These are phyloP conservation scores for Penicillium angulare DNA, from an alignment of 495 filamentous ascomycete species.

Conservation along the genomic window DNA sequence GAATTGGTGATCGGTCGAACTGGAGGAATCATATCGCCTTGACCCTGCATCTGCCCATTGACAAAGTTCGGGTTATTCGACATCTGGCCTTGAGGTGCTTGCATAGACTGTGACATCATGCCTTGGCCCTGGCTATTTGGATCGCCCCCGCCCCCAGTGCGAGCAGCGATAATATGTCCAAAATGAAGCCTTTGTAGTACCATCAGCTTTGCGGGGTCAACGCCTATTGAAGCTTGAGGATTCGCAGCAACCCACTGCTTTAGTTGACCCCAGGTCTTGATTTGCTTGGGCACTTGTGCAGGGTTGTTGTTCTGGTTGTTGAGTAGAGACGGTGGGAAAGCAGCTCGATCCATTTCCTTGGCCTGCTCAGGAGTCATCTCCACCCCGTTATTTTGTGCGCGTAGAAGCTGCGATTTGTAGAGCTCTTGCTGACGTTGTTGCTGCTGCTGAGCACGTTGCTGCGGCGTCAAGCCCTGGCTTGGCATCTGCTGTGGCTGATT, in stretches of 20 bases:
- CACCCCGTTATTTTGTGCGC: constrained; percentile 38
- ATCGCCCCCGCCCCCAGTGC: constrained; percentile 15
- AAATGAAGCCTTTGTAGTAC: constrained; percentile 56
- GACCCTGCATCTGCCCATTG: constrained; percentile 26
- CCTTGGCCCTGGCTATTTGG: constrained; percentile 26
- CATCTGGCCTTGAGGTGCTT: constrained; percentile 31
- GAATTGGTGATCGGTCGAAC: constrained; percentile 40
- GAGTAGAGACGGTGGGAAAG: constrained; percentile 41
- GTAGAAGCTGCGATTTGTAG: constrained; percentile 36
- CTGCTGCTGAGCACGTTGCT: constrained; percentile 34
- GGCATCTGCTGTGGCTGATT: constrained; percentile 31
- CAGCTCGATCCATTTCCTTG: constrained; percentile 47
- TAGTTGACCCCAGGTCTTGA: constrained; percentile 72
- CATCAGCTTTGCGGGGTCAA: constrained; percentile 46
- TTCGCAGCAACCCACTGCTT: constrained; percentile 60
- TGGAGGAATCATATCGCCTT: constrained; percentile 12
- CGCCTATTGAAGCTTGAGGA: constrained; percentile 37
- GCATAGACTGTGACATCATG: constrained; percentile 19
- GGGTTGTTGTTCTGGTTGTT: constrained; percentile 15
- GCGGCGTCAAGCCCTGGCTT: constrained; percentile 36
- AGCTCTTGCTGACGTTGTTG: constrained; percentile 35
- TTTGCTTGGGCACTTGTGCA: constrained; percentile 52
- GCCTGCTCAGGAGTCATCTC: constrained; percentile 45
- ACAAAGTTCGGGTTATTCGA: constrained; percentile 37
- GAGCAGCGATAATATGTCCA: constrained; percentile 34